phyloP scores from a whole-genome alignment of 176 grass and related monocot genomes.

The Ananas comosus region DNA sequence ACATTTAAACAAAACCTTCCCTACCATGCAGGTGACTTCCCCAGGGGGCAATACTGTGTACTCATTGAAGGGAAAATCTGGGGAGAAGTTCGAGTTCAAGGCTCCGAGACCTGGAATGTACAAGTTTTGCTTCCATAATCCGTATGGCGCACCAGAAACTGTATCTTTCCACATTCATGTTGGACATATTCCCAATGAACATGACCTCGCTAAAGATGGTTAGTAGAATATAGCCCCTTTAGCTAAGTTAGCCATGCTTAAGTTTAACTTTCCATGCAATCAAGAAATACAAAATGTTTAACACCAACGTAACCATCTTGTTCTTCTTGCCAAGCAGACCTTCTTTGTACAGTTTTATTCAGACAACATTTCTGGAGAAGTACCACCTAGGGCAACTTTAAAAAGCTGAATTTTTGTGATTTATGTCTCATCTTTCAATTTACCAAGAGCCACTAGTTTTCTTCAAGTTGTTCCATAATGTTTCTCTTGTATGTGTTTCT shows the following conservation, averaged over 20 bases:
- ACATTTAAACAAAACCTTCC: not conserved
- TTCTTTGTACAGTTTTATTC: no score
- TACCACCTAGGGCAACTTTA: no score
- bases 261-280: not conserved
- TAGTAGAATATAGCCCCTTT: conserved; percentile 4
- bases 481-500: conserved; percentile 9
- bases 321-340: no score
- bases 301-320: no score
- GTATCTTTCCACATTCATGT: conserved; percentile 99
- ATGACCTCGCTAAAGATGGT: conserved; percentile 96
- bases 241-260: not conserved
- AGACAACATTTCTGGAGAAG: no score
- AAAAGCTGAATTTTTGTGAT: not conserved
- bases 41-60: conserved; percentile 72
- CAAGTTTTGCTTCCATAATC: conserved; percentile 98
- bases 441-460: not conserved
- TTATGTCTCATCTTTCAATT: not conserved
- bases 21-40: conserved; percentile 51
- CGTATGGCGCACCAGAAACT: conserved; percentile 81
- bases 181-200: conserved; percentile 96
- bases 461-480: not conserved
- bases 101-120: conserved; percentile 90
- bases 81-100: conserved; percentile 95
- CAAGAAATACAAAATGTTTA: not conserved
- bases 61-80: conserved; percentile 75